Base-by-base conservation (phyloP, 345 rosid species). In the Hibiscus syriacus region DNA sequence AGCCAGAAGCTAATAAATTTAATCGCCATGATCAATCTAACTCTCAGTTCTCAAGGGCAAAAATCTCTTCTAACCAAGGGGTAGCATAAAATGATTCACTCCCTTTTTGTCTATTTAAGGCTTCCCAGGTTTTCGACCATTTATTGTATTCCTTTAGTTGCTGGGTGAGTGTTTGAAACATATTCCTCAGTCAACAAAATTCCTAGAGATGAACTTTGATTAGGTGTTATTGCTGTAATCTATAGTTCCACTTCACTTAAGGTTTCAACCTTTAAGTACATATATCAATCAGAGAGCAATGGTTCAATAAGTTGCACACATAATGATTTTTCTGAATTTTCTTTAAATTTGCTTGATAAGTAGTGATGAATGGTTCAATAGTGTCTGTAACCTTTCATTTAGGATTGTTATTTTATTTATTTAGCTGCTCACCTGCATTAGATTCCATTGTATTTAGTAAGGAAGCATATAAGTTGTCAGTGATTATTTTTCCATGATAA, bases 31-130 rank as follows among this genome's bases (percentile, higher is more conserved):
- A 85, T 23, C 88, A 84, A 50, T 66, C 72, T 62, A 81, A 66
- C 43, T 71, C 83, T 64, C 90, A 83, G 65, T 82, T 79, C 71
- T 46, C 79, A 4, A 71, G 80, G 70, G 59, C 78, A 6, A 90
- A 79, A 55, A 78, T 75, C 46, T 80, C 85, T n/a, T 67, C 89
- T 49, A 75, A 64, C 66, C 98, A 83, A 81, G 78, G 73, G 85
- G 97, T 84, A 71, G 53, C 34, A 2, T 16, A 25, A 6, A 53
- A 14, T 2, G 12, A 6, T 82, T 1, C 22, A 0, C 34, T 29
- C 13, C 16, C 5, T 19, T 34, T 48, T 49, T 26, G 0, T 46
- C 25, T 13, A 12, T n/a, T 19, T 3, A 10, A 19, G 45, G 10
- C 12, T 43, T 45, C 13, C 19, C 20, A 5, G 54, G 2, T 38